Evolutionary conservation across 1,284 basidiomycete genomes (phyloP).

Genomic region (Microbotryum scabiosae): DNA sequence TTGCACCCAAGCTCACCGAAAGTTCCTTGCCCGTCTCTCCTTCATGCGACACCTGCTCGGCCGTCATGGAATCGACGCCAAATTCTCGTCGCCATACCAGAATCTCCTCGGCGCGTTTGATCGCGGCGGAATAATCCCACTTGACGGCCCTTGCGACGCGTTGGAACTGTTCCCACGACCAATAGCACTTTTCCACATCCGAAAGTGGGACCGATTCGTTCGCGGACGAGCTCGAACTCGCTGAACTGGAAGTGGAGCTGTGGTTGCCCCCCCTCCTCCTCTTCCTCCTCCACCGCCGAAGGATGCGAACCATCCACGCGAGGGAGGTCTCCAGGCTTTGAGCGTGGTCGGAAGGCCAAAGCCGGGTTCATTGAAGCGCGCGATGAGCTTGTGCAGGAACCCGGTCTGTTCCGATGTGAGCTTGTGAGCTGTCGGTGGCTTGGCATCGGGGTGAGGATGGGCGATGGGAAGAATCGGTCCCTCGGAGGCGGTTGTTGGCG

Average conservation of each 20-base stretch:
- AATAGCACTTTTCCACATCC: conserved; percentile 39
- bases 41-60: conserved; percentile 35
- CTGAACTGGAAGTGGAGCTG: too few species aligned
- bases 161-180: conserved; percentile 38
- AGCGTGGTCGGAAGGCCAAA: conserved; percentile 22
- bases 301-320: background rate
- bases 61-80: conserved; percentile 37
- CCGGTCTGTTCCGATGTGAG: conserved; percentile 11
- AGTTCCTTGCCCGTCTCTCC: conserved; percentile 42
- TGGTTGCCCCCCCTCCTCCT: too few species aligned
- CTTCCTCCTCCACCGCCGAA: background rate
- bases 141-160: conserved; percentile 40
- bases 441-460: conserved; percentile 10
- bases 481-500: too few species aligned
- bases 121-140: conserved; percentile 39
- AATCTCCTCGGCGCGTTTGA: conserved; percentile 40
- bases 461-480: conserved; percentile 5
- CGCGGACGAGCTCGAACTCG: background rate
- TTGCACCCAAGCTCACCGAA: conserved; percentile 1
- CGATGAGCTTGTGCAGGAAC: conserved; percentile 27
- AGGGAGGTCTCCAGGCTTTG: conserved; percentile 5
- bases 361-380: conserved; percentile 26
- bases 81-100: conserved; percentile 42
- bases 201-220: conserved; percentile 23
- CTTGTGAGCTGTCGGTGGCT: conserved; percentile 8